Conservation (phyloP, 1,139 yeast genomes). For the Waltiozyma sp. region DNA sequence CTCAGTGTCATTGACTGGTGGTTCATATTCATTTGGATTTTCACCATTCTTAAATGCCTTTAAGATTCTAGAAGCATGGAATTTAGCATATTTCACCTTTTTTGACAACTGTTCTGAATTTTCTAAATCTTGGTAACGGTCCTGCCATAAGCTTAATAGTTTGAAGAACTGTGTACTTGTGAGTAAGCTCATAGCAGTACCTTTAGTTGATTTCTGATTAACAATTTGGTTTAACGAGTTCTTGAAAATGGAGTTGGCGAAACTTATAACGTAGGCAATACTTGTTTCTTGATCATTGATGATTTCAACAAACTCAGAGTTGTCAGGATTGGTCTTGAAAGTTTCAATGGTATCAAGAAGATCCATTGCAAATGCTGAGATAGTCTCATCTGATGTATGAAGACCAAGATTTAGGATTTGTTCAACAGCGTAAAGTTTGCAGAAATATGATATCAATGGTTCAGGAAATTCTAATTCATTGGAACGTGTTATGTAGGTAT, state of each 20-base stretch:
- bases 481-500: conserved; percentile 39
- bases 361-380: conserved; percentile 44
- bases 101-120: conserved; percentile 21
- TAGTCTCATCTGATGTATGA: conserved; percentile 40
- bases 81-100: conserved; percentile 44
- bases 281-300: conserved; percentile 49
- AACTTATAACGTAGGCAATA: conserved; percentile 45
- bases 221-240: conserved; percentile 36
- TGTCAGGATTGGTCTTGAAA: conserved; percentile 30
- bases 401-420: conserved; percentile 46
- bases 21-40: conserved; percentile 40
- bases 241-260: conserved; percentile 52
- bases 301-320: conserved; percentile 22
- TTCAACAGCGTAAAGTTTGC: conserved; percentile 56
- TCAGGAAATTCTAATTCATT: conserved; percentile 37
- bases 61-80: conserved; percentile 44
- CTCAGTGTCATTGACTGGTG: conserved; percentile 19
- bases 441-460: conserved; percentile 47
- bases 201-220: conserved; percentile 24
- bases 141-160: conserved; percentile 33
- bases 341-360: conserved; percentile 58
- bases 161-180: conserved; percentile 41
- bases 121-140: conserved; percentile 21
- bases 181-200: conserved; percentile 35
- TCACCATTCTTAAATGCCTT: conserved; percentile 32